Evolutionary conservation across 805 yeast species (phyloP).

Genomic region (Zygotorulaspora sp.): DNA sequence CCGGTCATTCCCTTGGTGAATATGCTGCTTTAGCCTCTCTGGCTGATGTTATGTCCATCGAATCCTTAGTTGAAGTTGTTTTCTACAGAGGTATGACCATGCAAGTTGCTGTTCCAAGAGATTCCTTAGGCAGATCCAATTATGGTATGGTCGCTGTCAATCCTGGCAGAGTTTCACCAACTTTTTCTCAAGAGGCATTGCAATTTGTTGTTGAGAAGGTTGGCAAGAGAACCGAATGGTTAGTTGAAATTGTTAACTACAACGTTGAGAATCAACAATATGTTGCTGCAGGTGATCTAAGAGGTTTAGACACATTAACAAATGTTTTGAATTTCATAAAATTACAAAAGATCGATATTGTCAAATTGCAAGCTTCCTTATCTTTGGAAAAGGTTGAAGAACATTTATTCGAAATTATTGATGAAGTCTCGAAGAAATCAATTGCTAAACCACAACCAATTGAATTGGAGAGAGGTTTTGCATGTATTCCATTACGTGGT

Average conservation of each 20-base stretch:
- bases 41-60: constrained; percentile 98
- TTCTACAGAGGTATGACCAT: constrained; percentile 99
- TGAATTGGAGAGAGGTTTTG: constrained; percentile 95
- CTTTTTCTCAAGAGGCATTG: constrained; percentile 90
- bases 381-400: constrained; percentile 83
- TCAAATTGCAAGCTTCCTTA: constrained; percentile 75
- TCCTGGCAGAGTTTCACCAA: constrained; percentile 85
- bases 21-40: constrained; percentile 95
- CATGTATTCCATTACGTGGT: constrained; percentile 96
- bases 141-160: constrained; percentile 99
- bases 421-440: constrained; percentile 78
- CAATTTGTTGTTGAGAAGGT: constrained; percentile 91
- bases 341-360: constrained; percentile 90
- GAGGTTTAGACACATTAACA: constrained; percentile 88
- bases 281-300: constrained; percentile 97
- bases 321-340: constrained; percentile 92
- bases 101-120: constrained; percentile 99
- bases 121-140: constrained; percentile 89
- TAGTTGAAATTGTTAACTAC: constrained; percentile 95
- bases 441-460: constrained; percentile 92
- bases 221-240: constrained; percentile 79
- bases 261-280: constrained; percentile 98
- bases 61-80: constrained; percentile 93
- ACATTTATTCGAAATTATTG: constrained; percentile 83
- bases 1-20: constrained; percentile 99